These are phyloP conservation scores for Septoria linicola DNA, from an alignment of 2,329 filamentous ascomycete species.

Conservation along the genomic window DNA sequence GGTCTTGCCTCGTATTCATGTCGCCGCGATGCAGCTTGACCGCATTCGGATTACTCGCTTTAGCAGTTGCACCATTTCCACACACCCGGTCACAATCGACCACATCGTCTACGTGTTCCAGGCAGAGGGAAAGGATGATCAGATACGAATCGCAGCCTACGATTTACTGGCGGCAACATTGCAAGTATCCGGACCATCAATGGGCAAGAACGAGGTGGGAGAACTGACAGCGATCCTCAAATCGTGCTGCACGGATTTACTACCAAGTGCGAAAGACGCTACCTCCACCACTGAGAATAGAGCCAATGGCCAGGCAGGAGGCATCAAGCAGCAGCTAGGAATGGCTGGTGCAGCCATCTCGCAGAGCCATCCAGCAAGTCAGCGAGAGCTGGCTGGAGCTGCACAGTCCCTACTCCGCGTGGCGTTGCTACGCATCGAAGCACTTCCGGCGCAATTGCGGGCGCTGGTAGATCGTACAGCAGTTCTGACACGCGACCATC, in stretches of 20 bases:
- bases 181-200: conserved; percentile 60
- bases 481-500: conserved; percentile 66
- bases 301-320: conserved; percentile 10
- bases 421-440: conserved; percentile 60
- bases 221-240: conserved; percentile 63
- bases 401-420: conserved; percentile 62
- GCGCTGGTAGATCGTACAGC: conserved; percentile 78
- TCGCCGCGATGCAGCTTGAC: conserved; percentile 65
- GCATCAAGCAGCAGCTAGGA: conserved; percentile 28
- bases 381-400: conserved; percentile 53
- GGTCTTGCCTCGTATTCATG: conserved; percentile 70
- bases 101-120: conserved; percentile 70
- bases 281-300: conserved; percentile 25
- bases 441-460: conserved; percentile 69
- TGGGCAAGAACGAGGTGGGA: conserved; percentile 65
- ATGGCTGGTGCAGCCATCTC: conserved; percentile 16
- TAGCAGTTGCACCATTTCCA: conserved; percentile 56
- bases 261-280: conserved; percentile 46
- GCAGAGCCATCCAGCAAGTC: conserved; percentile 31
- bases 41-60: conserved; percentile 59
- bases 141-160: conserved; percentile 63
- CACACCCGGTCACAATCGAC: conserved; percentile 66
- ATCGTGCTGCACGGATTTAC: conserved; percentile 71
- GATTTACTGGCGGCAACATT: conserved; percentile 59
- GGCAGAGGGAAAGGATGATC: conserved; percentile 49